These are phyloP conservation scores for Rheum nobile DNA, from an alignment of 148 eudicot species.

Conservation along the genomic window DNA sequence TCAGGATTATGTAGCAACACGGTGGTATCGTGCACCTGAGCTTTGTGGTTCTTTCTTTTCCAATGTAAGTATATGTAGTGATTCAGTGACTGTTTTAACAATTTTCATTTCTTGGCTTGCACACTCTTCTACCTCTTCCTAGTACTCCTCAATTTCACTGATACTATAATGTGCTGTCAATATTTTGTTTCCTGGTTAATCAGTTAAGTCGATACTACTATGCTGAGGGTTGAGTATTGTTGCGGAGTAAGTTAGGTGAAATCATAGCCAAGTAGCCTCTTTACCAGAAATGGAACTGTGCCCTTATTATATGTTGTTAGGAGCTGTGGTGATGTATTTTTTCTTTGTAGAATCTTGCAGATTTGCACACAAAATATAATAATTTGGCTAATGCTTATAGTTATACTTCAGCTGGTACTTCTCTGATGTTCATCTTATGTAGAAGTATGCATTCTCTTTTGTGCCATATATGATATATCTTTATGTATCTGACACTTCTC, in stretches of 20 bases:
- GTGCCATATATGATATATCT: not conserved
- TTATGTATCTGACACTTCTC: not conserved
- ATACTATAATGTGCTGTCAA: not conserved
- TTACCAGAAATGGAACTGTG: not conserved
- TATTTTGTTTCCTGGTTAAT: not conserved
- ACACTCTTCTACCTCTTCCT: not conserved
- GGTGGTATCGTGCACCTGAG: constrained; percentile 62
- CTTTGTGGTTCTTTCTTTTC: constrained; percentile 57
- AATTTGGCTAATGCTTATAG: not conserved
- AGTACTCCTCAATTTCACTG: not conserved
- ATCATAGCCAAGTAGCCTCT: not conserved
- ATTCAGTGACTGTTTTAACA: not conserved
- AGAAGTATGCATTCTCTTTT: not conserved
- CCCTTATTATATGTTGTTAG: not conserved
- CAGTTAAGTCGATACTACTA: not conserved
- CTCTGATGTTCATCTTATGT: not conserved
- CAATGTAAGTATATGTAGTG: constrained; percentile 21
- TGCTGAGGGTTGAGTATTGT: not conserved
- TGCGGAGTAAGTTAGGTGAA: not conserved
- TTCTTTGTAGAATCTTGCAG: not conserved
- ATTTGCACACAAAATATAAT: not conserved
- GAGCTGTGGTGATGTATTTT: not conserved
- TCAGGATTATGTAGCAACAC: constrained; percentile 51
- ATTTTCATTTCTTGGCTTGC: not conserved
- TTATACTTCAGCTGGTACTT: not conserved